Evolutionary conservation across 805 yeast genomes (phyloP), one percentile per base, ranked within the genome.

Genomic region (Saccharomycopsis selenospora): DNA sequence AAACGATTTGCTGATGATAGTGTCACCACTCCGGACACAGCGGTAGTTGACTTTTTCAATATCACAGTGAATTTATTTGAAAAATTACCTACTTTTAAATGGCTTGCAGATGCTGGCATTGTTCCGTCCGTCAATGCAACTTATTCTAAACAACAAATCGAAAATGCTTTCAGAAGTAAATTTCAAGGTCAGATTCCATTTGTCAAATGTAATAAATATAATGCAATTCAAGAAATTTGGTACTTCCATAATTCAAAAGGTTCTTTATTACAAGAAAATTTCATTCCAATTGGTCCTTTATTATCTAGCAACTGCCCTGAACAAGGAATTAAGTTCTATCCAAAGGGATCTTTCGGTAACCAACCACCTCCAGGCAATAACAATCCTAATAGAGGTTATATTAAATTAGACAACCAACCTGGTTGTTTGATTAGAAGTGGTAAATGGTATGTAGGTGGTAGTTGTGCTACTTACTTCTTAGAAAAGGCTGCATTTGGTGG

Each of bases 381-480:
- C 14, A 58, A 61, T 28, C 57, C 60, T 18, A 48, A 56, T 1
- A 53, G 61, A 43, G 89, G 87, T 1, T 70, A 63, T 57, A 59
- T 85, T 42, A 72, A 67, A 46, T 65, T 79, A 11, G 60, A 71
- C 17, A 75, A 67, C 38, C 75, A 80, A 50, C 54, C 64, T 3
- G 96, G 95, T 7, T 87, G 96, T 65, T 67, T 91, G 50, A 91
- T 90, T 59, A 77, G 85, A 52, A 85, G 78, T 59, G 99, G 99
- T 3, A 75, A 79, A 55, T 90, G 95, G 93, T 86, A 82, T 66
- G 61, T 74, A 3, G 62, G 67, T 36, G 96, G 96, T 1, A 78
- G 93, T 0, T 91, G 97, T 64, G 98, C 96, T 3, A 79, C 83
- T 3, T 90, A 72, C 66, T 71, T 71, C 23, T 57, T 85, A 23